phyloP scores from a whole-genome alignment of 2,329 filamentous ascomycete species.

The Calonectria hawksworthii region DNA sequence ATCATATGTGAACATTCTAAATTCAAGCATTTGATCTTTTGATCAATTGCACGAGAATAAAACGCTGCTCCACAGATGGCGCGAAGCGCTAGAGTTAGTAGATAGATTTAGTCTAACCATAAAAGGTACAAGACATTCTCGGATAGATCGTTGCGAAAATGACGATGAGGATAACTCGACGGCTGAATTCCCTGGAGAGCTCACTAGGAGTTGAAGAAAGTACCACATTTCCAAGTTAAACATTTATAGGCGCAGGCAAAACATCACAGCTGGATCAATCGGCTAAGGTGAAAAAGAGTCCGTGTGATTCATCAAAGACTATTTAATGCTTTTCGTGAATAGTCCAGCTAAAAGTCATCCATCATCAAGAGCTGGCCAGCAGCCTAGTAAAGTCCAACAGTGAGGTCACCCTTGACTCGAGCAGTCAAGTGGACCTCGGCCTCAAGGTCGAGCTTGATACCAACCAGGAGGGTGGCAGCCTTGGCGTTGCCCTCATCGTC shows the following conservation, averaged over 20 bases:
- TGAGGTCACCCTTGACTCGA: constrained; percentile 6
- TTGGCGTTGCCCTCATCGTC: constrained; percentile 5
- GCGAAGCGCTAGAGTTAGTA: no score
- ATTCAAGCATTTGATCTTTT: no score
- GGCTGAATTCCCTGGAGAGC: no score
- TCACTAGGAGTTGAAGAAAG: no score
- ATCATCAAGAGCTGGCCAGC: background rate
- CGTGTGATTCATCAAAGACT: background rate
- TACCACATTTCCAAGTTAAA: no score
- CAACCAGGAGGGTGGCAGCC: constrained; percentile 5
- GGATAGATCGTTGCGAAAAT: no score
- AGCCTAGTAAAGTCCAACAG: constrained; percentile 5
- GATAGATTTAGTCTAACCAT: no score
- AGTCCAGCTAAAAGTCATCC: constrained; percentile 1
- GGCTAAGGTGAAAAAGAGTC: background rate
- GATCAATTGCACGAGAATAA: background rate
- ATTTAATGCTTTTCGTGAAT: background rate
- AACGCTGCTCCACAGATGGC: background rate
- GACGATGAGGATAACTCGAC: no score
- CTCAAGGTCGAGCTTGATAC: constrained; percentile 2
- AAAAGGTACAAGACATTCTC: no score
- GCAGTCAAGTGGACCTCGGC: constrained; percentile 4
- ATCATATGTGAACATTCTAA: no score
- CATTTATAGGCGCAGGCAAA: no score
- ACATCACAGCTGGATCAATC: background rate